A percentile compares a stretch with the other conserved stretches of the same genome.
phyloP scores from a whole-genome alignment of 164 flowering plant species.

The Platanus orientalis region DNA sequence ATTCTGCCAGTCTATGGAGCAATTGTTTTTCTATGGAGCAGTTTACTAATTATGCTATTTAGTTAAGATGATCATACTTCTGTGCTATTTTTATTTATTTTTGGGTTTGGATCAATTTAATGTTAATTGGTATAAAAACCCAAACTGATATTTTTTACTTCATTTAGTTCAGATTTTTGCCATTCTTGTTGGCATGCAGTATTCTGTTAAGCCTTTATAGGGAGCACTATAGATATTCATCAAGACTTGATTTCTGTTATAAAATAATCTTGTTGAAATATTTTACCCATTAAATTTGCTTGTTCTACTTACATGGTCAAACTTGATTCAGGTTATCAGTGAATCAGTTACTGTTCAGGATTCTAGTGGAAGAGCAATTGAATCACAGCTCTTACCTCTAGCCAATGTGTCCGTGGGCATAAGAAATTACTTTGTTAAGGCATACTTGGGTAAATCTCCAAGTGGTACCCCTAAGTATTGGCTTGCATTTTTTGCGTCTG shows the following conservation, averaged over 20 bases:
- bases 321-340: conserved; percentile 49
- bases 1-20: too few species aligned
- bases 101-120: too few species aligned
- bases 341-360: conserved; percentile 54
- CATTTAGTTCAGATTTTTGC: too few species aligned
- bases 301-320: conserved; percentile 3
- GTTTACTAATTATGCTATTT: too few species aligned
- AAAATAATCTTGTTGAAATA: not conserved
- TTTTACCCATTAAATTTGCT: not conserved
- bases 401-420: conserved; percentile 32
- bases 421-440: conserved; percentile 53
- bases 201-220: not conserved
- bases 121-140: too few species aligned
- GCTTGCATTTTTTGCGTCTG: conserved; percentile 76
- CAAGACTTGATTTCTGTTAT: not conserved
- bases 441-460: conserved; percentile 58
- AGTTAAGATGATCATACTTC: too few species aligned
- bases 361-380: conserved; percentile 57
- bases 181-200: not conserved
- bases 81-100: too few species aligned
- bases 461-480: conserved; percentile 51
- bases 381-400: conserved; percentile 69
- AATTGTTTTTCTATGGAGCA: too few species aligned
- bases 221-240: not conserved
- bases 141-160: too few species aligned